A percentile compares a stretch with the other conserved stretches of the same genome.
Evolutionary conservation across 257 asterid genomes (phyloP).

Genomic region (Plectranthus barbatus): DNA sequence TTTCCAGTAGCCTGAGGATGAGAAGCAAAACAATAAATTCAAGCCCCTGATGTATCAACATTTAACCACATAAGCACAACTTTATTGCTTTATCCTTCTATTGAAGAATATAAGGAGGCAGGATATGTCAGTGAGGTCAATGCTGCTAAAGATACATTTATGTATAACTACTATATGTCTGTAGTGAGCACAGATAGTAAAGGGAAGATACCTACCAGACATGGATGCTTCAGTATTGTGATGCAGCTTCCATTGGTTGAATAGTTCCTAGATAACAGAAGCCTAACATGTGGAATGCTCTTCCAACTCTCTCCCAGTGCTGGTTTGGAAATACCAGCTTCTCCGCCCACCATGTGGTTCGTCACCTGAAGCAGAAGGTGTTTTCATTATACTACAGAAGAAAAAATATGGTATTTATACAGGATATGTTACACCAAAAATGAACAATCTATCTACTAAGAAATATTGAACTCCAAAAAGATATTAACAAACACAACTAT

Average conservation of each 20-base stretch:
- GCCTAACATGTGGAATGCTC: slow-evolving; percentile 74
- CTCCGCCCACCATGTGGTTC: slow-evolving; percentile 86
- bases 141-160: neutral
- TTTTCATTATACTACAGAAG: neutral
- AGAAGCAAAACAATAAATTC: neutral
- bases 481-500: neutral
- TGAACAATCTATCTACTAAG: neutral
- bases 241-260: slow-evolving; percentile 33
- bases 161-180: neutral
- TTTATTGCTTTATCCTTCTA: neutral
- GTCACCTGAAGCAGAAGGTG: slow-evolving; percentile 45
- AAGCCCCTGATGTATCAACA: neutral
- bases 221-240: slow-evolving; percentile 64
- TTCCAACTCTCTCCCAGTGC: slow-evolving; percentile 95
- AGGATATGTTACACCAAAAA: neutral
- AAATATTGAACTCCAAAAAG: neutral
- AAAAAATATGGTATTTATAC: neutral
- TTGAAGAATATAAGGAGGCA: neutral
- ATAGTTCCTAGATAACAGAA: slow-evolving; percentile 41
- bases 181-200: neutral
- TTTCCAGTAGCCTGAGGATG: slow-evolving; percentile 30
- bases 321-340: slow-evolving; percentile 61
- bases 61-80: neutral
- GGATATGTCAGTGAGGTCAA: neutral
- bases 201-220: slow-evolving; percentile 36